These are phyloP conservation scores for Camelina laxa DNA, from an alignment of 345 rosid species.

Conservation along the genomic window DNA sequence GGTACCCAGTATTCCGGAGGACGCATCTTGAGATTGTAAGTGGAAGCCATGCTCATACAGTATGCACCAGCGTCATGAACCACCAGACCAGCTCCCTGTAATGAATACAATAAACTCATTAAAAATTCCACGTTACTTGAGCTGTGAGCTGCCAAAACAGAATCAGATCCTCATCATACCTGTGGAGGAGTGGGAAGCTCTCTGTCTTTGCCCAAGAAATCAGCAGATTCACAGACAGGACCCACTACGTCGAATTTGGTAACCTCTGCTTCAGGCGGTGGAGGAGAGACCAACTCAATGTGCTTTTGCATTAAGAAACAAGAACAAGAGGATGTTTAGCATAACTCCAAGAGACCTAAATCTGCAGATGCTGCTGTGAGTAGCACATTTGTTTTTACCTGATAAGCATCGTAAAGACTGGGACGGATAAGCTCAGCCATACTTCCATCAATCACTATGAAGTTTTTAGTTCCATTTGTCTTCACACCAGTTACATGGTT, in stretches of 20 bases:
- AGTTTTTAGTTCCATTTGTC: constrained; percentile 91
- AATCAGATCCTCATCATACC: constrained; percentile 47
- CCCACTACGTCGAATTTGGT: constrained; percentile 93
- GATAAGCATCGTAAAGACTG: constrained; percentile 96
- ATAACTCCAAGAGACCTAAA: neutral
- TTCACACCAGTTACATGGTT: constrained; percentile 95
- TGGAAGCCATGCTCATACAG: constrained; percentile 99
- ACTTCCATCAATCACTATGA: constrained; percentile 95
- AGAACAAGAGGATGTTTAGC: constrained; percentile 28
- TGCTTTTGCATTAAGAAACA: constrained; percentile 62
- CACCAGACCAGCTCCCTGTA: constrained; percentile 89
- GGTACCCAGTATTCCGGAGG: constrained; percentile 99
- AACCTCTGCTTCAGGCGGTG: constrained; percentile 60
- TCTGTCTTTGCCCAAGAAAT: constrained; percentile 94
- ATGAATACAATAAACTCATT: constrained; percentile 29
- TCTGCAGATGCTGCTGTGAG: constrained; percentile 16
- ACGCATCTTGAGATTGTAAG: constrained; percentile 99
- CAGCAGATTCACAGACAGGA: constrained; percentile 99
- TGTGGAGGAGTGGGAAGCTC: constrained; percentile 88
- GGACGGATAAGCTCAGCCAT: constrained; percentile 99
- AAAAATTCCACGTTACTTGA: constrained; percentile 30
- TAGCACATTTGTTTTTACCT: constrained; percentile 56
- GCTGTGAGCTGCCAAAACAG: constrained; percentile 6
- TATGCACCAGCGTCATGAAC: constrained; percentile 99
- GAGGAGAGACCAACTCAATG: constrained; percentile 90